Percentiles rank a stretch among this genome's conserved stretches.
Conservation (phyloP, 306 rosid species). For the Bauhinia variegata region DNA sequence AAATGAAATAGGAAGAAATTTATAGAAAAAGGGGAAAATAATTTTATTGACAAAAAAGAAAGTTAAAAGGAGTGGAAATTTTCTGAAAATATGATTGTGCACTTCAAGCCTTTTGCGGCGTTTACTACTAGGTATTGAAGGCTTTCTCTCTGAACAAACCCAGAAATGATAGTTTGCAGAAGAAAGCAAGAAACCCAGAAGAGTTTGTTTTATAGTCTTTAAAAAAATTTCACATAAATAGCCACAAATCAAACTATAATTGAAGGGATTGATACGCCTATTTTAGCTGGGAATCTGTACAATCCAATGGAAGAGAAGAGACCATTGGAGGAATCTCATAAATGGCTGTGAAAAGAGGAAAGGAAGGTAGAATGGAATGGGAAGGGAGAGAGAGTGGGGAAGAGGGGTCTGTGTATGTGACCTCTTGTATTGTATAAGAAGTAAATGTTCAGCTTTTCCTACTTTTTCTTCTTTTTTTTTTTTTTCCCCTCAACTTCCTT, state of each 20-base stretch:
- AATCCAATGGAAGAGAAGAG: conserved; percentile 81
- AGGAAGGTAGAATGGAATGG: conserved; percentile 66
- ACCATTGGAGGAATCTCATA: conserved; percentile 77
- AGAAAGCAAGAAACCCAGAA: conserved; percentile 78
- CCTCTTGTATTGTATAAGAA: conserved; percentile 72
- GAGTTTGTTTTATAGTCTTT: conserved; percentile 49
- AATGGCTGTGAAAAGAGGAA: conserved; percentile 79
- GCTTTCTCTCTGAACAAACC: conserved; percentile 59
- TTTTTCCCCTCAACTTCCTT: no score
- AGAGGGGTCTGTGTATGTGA: conserved; percentile 59
- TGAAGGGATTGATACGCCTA: conserved; percentile 59
- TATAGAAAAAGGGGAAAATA: conserved; percentile 33
- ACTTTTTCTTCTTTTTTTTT: conserved; percentile 6
- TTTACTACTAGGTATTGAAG: conserved; percentile 48
- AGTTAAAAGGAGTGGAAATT: conserved; percentile 20
- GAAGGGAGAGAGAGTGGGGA: conserved; percentile 46
- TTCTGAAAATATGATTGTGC: conserved; percentile 45
- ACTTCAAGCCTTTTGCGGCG: conserved; percentile 44
- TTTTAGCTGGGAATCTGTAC: conserved; percentile 51
- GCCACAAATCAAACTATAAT: conserved; percentile 51
- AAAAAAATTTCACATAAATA: conserved; percentile 46
- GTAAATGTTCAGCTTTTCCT: conserved; percentile 65
- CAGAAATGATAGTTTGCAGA: conserved; percentile 60
- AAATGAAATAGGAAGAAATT: conserved; percentile 46
- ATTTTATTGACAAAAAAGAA: conserved; percentile 22